Conservation (phyloP, 805 yeast genomes). For the Wickerhamiella hasegawae region DNA sequence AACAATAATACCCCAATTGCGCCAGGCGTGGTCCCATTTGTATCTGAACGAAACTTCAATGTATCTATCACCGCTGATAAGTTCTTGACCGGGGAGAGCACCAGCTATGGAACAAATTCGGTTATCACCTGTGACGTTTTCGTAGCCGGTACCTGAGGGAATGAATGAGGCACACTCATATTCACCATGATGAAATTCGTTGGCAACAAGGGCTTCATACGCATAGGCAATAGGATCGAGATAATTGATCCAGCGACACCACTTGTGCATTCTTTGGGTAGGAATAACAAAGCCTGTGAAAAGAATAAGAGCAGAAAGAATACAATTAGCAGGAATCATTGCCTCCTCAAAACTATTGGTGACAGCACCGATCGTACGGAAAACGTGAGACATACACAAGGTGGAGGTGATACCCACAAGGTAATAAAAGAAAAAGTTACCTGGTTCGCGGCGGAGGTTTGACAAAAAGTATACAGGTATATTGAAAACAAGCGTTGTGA, state of each 20-base stretch:
- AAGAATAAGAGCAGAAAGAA: conserved; percentile 32
- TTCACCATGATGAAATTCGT: conserved; percentile 43
- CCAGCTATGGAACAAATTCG: conserved; percentile 54
- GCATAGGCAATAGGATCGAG: conserved; percentile 41
- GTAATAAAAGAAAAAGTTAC: conserved; percentile 36
- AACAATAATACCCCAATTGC: conserved; percentile 55
- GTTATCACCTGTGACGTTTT: conserved; percentile 22
- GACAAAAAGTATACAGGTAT: conserved; percentile 42
- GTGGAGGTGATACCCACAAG: conserved; percentile 31
- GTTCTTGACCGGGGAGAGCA: conserved; percentile 34
- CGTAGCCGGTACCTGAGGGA: conserved; percentile 31
- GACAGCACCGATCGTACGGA: conserved; percentile 37
- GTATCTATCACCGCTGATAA: conserved; percentile 47
- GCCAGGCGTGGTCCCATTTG: conserved; percentile 50
- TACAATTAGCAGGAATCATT: conserved; percentile 42
- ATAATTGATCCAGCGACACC: conserved; percentile 55
- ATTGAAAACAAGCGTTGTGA: conserved; percentile 29
- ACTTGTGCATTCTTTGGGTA: conserved; percentile 41
- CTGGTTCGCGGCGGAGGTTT: conserved; percentile 31
- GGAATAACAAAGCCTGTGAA: conserved; percentile 55
- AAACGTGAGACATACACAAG: conserved; percentile 33
- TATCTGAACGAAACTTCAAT: conserved; percentile 34
- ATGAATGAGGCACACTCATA: conserved; percentile 38
- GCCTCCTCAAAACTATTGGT: conserved; percentile 36
- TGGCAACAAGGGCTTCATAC: conserved; percentile 39